These are phyloP conservation scores for Angophora floribunda DNA, from an alignment of 345 rosid genomes.

Conservation along the genomic window DNA sequence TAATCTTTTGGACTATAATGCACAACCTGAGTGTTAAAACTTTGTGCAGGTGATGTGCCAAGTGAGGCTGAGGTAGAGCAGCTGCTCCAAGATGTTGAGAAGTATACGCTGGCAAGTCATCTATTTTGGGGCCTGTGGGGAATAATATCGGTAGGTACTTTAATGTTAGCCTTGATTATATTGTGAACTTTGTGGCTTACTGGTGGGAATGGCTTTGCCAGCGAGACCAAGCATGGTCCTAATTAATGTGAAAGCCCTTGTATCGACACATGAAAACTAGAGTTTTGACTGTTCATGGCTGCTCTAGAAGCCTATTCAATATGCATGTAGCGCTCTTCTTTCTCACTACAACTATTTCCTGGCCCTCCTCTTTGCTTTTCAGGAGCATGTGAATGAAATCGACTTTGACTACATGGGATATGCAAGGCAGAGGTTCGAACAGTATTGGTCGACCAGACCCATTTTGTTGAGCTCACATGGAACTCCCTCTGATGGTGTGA, in stretches of 20 bases:
- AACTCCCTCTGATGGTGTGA: not conserved
- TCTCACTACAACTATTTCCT: not conserved
- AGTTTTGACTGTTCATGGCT: not conserved
- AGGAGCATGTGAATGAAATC: constrained; percentile 52
- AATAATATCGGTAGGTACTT: constrained; percentile 35
- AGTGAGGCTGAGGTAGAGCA: constrained; percentile 21
- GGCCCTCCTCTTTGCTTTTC: not conserved
- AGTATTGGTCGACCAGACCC: constrained; percentile 37
- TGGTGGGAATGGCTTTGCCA: not conserved
- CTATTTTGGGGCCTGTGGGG: constrained; percentile 71
- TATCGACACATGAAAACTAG: not conserved
- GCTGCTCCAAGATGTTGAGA: constrained; percentile 35
- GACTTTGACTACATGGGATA: constrained; percentile 63
- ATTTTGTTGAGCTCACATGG: constrained; percentile 17
- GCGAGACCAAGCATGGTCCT: not conserved
- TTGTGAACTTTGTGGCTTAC: not conserved
- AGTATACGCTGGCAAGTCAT: constrained; percentile 53
- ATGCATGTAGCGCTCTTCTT: not conserved
- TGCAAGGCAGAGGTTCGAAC: constrained; percentile 56
- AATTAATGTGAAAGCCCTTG: not conserved
- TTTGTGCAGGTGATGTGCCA: constrained; percentile 21
- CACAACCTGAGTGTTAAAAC: not conserved
- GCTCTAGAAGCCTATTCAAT: not conserved
- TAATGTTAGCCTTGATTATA: not conserved
- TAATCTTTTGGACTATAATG: not conserved